Evolutionary conservation across 768 basidiomycete species (phyloP).

Genomic region (Auricularia sp.): DNA sequence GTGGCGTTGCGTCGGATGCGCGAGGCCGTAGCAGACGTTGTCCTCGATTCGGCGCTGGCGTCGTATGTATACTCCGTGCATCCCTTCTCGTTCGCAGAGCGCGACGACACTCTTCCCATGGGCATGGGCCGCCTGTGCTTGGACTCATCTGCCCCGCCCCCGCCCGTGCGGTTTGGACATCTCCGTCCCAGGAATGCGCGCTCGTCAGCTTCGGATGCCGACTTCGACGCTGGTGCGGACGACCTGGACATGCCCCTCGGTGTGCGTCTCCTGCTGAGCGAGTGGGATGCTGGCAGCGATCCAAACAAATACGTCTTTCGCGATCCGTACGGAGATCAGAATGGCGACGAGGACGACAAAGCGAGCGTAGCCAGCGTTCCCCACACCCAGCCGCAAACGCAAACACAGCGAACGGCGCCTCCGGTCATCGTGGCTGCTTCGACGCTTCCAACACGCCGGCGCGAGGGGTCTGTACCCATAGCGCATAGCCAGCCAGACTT

Average conservation of each 20-base stretch:
- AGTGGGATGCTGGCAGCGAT: conserved; percentile 53
- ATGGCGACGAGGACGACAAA: background rate
- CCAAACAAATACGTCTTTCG: conserved; percentile 39
- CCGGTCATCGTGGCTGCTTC: background rate
- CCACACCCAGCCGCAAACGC: conserved; percentile 9
- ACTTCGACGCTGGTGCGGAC: conserved; percentile 6
- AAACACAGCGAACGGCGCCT: background rate
- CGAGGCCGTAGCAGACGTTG: conserved; percentile 17
- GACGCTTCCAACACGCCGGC: background rate
- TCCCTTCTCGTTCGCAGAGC: background rate
- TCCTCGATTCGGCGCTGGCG: conserved; percentile 27
- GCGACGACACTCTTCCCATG: conserved; percentile 36
- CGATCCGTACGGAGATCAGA: conserved; percentile 39
- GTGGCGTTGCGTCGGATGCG: conserved; percentile 25
- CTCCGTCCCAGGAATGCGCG: conserved; percentile 15
- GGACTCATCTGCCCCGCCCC: conserved; percentile 32
- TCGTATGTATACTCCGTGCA: background rate
- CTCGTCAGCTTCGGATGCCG: conserved; percentile 12
- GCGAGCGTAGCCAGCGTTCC: background rate
- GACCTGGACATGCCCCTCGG: conserved; percentile 33
- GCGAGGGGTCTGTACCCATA: background rate
- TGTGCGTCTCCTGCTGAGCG: conserved; percentile 52
- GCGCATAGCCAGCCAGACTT: background rate
- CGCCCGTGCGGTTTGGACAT: conserved; percentile 45
- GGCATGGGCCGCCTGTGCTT: conserved; percentile 35